phyloP scores from a whole-genome alignment of 305 asterid species.

The Fraxinus greggii region DNA sequence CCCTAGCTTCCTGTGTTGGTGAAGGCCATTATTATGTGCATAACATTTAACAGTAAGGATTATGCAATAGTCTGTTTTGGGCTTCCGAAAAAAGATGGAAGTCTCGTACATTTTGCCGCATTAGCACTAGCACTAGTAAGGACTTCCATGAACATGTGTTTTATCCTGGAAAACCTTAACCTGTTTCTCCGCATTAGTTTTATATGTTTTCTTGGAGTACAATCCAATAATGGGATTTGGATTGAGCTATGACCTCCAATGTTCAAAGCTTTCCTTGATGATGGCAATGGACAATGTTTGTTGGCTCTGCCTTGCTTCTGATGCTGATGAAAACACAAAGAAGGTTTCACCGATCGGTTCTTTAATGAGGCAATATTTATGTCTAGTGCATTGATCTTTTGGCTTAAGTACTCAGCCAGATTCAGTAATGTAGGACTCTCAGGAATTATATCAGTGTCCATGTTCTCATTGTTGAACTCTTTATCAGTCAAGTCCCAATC shows the following conservation, averaged over 20 bases:
- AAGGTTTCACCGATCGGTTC: slow-evolving; percentile 35
- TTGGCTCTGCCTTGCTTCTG: slow-evolving; percentile 11
- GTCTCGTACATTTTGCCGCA: too few species aligned
- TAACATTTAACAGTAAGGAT: too few species aligned
- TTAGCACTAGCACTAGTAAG: too few species aligned
- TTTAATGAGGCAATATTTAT: slow-evolving; percentile 20
- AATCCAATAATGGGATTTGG: neutral
- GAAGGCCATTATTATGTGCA: too few species aligned
- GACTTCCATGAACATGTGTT: too few species aligned
- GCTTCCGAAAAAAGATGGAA: too few species aligned
- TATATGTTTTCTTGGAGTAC: too few species aligned
- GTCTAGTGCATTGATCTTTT: slow-evolving; percentile 32
- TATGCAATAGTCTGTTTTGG: too few species aligned
- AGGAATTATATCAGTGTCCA: slow-evolving; percentile 38
- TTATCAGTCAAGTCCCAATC: slow-evolving; percentile 4
- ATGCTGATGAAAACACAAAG: slow-evolving; percentile 44
- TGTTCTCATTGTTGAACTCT: slow-evolving; percentile 50
- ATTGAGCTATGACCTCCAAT: neutral
- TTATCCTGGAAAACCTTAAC: too few species aligned
- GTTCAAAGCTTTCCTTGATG: too few species aligned
- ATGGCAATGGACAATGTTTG: neutral
- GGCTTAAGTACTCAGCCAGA: slow-evolving; percentile 30
- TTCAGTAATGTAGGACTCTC: slow-evolving; percentile 35
- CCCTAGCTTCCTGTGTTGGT: too few species aligned
- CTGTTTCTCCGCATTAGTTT: too few species aligned